phyloP scores from a whole-genome alignment of 495 filamentous ascomycete genomes.

The Polyplosphaeria fusca region DNA sequence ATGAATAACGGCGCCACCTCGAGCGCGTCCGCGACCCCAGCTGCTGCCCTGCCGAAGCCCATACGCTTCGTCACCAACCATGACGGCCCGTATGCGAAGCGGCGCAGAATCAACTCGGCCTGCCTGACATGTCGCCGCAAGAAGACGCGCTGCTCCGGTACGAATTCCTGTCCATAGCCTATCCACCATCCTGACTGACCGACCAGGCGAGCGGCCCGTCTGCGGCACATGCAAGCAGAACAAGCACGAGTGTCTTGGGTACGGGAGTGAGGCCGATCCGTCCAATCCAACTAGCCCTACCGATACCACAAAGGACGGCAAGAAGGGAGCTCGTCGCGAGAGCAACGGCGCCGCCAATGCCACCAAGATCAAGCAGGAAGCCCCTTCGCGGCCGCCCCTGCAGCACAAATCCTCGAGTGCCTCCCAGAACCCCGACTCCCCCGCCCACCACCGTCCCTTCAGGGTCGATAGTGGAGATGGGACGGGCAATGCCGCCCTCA shows the following conservation, averaged over 20 bases:
- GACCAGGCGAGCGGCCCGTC: constrained; percentile 37
- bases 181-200: not conserved
- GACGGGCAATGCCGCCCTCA: constrained; percentile 11
- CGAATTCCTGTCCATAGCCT: no score
- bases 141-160: constrained; percentile 77
- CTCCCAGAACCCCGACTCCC: constrained; percentile 19
- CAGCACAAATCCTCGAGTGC: constrained; percentile 7
- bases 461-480: not conserved
- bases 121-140: constrained; percentile 32
- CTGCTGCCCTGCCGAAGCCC: constrained; percentile 24
- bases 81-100: constrained; percentile 35
- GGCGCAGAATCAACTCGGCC: constrained; percentile 34
- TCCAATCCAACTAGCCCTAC: constrained; percentile 8
- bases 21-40: constrained; percentile 24
- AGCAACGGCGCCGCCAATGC: constrained; percentile 11
- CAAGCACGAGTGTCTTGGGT: constrained; percentile 41
- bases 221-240: constrained; percentile 42
- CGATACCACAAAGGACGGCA: constrained; percentile 19
- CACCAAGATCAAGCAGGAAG: constrained; percentile 15
- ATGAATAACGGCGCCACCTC: constrained; percentile 32
- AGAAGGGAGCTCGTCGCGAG: constrained; percentile 10
- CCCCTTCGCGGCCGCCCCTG: constrained; percentile 11
- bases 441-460: not conserved
- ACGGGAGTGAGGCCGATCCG: constrained; percentile 23
- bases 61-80: constrained; percentile 37